Conservation (phyloP, 179 eudicot genomes). For the Spergularia azorica region DNA sequence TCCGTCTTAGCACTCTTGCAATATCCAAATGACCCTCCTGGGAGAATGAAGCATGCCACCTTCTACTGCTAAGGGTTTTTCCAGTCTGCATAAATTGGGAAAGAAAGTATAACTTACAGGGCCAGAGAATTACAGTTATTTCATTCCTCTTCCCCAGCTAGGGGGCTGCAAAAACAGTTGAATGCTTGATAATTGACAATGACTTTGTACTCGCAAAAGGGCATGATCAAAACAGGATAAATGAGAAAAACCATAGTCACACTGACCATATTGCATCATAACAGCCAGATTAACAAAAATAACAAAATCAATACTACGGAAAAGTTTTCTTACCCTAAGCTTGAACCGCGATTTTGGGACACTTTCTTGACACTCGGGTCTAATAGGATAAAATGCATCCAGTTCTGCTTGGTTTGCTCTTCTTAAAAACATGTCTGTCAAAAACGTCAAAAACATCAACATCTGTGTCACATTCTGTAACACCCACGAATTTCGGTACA, state of each 20-base stretch:
- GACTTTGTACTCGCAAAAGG: background rate
- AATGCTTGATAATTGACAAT: slow-evolving; percentile 1
- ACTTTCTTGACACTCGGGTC: slow-evolving; percentile 75
- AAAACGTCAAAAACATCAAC: background rate
- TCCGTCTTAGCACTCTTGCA: slow-evolving; percentile 76
- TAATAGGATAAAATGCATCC: slow-evolving; percentile 60
- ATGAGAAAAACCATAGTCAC: no score
- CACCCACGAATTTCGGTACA: no score
- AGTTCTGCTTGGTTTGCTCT: slow-evolving; percentile 44
- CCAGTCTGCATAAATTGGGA: slow-evolving; percentile 49
- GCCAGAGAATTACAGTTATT: background rate
- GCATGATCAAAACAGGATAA: no score
- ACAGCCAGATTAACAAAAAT: no score
- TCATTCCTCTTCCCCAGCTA: slow-evolving; percentile 1
- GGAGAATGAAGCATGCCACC: slow-evolving; percentile 85
- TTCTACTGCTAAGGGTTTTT: slow-evolving; percentile 83
- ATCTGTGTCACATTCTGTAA: slow-evolving; percentile 20
- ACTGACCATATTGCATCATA: no score
- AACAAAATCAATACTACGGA: no score
- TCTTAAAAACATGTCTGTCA: slow-evolving; percentile 31
- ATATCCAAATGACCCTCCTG: slow-evolving; percentile 83
- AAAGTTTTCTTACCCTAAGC: slow-evolving; percentile 36
- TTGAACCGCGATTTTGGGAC: slow-evolving; percentile 76
- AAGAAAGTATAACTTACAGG: slow-evolving; percentile 11
- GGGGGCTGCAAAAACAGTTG: background rate